phyloP scores from a whole-genome alignment of 2,329 filamentous ascomycete species.

The Hypoxylon sp. region DNA sequence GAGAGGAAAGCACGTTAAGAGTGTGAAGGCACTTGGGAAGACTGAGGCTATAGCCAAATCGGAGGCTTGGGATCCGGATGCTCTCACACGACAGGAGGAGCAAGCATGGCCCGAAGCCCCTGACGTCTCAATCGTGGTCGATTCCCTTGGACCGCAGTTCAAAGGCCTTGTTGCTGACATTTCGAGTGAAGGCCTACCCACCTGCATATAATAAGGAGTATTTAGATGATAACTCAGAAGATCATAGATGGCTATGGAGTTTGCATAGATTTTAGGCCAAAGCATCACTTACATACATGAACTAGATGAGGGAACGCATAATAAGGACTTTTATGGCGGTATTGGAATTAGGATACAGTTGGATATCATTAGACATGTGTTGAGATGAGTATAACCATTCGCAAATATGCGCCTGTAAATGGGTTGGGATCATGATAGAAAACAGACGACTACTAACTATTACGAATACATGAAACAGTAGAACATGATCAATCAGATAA shows the following conservation, averaged over 20 bases:
- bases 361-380: not conserved
- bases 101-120: conserved; percentile 55
- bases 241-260: not conserved
- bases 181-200: conserved; percentile 36
- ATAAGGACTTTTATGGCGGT: not conserved
- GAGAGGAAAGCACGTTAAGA: conserved; percentile 66
- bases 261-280: not conserved
- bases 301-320: not conserved
- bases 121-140: conserved; percentile 56
- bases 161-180: conserved; percentile 46
- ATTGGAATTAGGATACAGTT: not conserved
- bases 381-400: not conserved
- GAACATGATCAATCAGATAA: not conserved
- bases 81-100: conserved; percentile 53
- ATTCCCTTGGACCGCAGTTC: conserved; percentile 45
- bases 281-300: not conserved
- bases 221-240: not conserved
- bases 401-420: not conserved
- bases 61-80: conserved; percentile 46
- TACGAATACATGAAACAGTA: conserved; percentile 10
- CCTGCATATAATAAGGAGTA: too few relatives aligned
- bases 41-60: conserved; percentile 54
- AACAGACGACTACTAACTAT: not conserved
- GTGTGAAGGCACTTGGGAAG: conserved; percentile 61
- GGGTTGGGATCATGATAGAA: not conserved